These are phyloP conservation scores for Linnemannia elongata DNA, from an alignment of 192 early-diverging fungal species.

Conservation along the genomic window DNA sequence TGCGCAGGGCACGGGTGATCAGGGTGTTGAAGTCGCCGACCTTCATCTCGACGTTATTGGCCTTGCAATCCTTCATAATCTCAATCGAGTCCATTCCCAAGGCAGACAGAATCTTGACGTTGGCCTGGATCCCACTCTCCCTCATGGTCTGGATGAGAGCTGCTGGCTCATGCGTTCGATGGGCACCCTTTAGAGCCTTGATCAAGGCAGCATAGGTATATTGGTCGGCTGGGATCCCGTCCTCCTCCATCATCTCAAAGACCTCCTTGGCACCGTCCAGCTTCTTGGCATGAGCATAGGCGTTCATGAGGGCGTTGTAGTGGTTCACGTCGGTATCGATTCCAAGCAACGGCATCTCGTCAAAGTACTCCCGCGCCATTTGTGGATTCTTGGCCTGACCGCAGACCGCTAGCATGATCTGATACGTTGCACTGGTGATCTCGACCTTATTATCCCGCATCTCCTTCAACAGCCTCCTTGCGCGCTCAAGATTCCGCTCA, in stretches of 20 bases:
- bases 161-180: background rate
- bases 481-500: constrained; percentile 2
- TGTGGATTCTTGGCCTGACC: constrained; percentile 18
- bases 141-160: background rate
- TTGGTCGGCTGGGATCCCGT: constrained; percentile 17
- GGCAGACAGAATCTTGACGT: constrained; percentile 27
- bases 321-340: constrained; percentile 17
- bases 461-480: constrained; percentile 17
- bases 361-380: constrained; percentile 40
- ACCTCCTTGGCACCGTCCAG: constrained; percentile 13
- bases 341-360: constrained; percentile 43
- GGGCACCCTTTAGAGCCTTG: background rate
- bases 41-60: constrained; percentile 4
- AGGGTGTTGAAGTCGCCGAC: constrained; percentile 26
- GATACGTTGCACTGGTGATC: constrained; percentile 32
- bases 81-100: constrained; percentile 4
- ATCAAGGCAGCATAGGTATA: constrained; percentile 45
- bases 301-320: constrained; percentile 48
- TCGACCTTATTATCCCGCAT: constrained; percentile 33
- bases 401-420: constrained; percentile 38
- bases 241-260: constrained; percentile 31
- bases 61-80: constrained; percentile 16
- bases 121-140: constrained; percentile 5
- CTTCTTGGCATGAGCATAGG: constrained; percentile 32
- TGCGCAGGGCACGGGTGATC: constrained; percentile 18